Evolutionary conservation across 208 protist genomes (phyloP).

Genomic region (Crithidia brevicula): DNA sequence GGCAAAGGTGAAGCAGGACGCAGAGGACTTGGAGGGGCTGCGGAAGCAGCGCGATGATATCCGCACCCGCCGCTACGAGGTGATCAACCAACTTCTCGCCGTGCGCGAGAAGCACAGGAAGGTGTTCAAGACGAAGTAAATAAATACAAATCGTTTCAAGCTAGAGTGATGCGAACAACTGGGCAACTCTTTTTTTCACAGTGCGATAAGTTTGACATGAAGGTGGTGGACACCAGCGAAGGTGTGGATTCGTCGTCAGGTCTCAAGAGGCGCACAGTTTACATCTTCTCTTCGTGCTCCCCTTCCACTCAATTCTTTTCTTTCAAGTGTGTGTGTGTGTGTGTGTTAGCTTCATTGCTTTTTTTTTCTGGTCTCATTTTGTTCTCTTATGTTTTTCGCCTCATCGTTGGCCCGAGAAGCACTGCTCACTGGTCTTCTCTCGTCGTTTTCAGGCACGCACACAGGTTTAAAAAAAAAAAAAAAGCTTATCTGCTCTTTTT

Average conservation of each 20-base stretch:
- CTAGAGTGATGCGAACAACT: not conserved
- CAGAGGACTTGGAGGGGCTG: constrained; percentile 41
- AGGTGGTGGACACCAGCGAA: too few species aligned
- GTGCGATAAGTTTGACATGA: too few species aligned
- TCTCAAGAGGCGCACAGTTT: too few species aligned
- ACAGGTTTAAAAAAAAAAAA: too few species aligned
- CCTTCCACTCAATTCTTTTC: constrained; percentile 1
- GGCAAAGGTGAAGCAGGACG: constrained; percentile 31
- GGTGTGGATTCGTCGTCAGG: too few species aligned
- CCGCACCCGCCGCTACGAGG: constrained; percentile 20
- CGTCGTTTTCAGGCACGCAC: too few species aligned
- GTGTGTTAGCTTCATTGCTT: not conserved
- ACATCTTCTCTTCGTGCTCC: not conserved
- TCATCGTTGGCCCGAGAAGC: too few species aligned
- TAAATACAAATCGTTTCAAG: constrained; percentile 2
- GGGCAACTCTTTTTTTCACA: too few species aligned
- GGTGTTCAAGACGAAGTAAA: constrained; percentile 46
- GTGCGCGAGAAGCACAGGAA: constrained; percentile 45
- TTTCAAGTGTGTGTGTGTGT: constrained; percentile 1
- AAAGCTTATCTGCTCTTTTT: too few species aligned
- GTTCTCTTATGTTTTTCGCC: too few species aligned
- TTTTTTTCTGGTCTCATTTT: constrained; percentile 3
- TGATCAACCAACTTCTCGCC: constrained; percentile 13
- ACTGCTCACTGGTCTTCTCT: too few species aligned
- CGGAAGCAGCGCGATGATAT: constrained; percentile 45